Percentiles rank a stretch among this genome's conserved stretches.
Evolutionary conservation across 2,329 filamentous ascomycete species (phyloP).

Genomic region (Diaporthe aspalathi): DNA sequence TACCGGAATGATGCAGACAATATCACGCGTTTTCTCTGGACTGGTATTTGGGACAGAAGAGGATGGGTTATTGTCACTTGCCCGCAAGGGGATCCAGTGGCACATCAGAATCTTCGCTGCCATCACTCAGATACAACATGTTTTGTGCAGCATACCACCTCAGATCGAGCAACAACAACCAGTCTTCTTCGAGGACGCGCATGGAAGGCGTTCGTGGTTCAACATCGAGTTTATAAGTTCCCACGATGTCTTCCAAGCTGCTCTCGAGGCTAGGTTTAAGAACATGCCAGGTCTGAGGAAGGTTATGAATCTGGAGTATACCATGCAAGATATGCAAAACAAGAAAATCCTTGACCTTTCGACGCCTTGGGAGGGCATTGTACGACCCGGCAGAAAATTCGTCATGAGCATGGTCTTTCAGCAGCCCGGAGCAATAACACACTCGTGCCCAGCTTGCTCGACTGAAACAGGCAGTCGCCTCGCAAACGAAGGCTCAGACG

Average conservation of each 20-base stretch:
- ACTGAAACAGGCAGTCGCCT: neutral
- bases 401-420: conserved; percentile 30
- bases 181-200: conserved; percentile 19
- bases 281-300: conserved; percentile 23
- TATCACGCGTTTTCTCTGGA: neutral
- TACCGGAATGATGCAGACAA: neutral
- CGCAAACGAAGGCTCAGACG: neutral
- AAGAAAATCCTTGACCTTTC: neutral
- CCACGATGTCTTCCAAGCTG: conserved; percentile 11
- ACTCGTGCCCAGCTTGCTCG: conserved; percentile 10
- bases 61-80: neutral
- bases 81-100: neutral
- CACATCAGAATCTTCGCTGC: neutral
- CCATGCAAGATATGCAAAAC: conserved; percentile 1
- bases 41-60: neutral
- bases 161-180: conserved; percentile 24
- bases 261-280: conserved; percentile 18
- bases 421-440: neutral
- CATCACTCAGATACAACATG: conserved; percentile 7
- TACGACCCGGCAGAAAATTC: conserved; percentile 16
- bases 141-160: conserved; percentile 3
- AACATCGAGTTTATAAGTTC: conserved; percentile 23
- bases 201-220: conserved; percentile 5
- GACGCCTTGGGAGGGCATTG: neutral
- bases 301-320: conserved; percentile 23